These are phyloP conservation scores for Amanita jacksonii DNA, from an alignment of 768 basidiomycete genomes.

Conservation along the genomic window DNA sequence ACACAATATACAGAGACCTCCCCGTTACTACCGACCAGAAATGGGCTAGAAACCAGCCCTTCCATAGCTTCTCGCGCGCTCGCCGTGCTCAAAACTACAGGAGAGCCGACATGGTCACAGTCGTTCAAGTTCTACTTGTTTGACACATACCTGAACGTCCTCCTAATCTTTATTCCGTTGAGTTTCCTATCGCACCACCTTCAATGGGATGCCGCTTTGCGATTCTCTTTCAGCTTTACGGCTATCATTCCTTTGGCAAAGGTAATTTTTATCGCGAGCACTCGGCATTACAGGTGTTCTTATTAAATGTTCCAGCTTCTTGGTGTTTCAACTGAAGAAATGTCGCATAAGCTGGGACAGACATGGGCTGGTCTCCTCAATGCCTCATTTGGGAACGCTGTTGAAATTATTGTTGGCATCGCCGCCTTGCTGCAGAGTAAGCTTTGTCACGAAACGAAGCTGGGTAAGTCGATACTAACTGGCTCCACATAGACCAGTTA, in stretches of 20 bases:
- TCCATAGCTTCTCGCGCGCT: constrained; percentile 25
- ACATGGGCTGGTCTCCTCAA: constrained; percentile 84
- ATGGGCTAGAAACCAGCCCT: constrained; percentile 14
- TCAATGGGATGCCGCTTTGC: constrained; percentile 68
- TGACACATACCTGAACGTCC: constrained; percentile 61
- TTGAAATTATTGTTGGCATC: constrained; percentile 85
- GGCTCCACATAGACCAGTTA: constrained; percentile 47
- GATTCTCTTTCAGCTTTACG: constrained; percentile 67
- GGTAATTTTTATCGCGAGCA: constrained; percentile 28
- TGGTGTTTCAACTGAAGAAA: constrained; percentile 75
- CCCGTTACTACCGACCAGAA: constrained; percentile 38
- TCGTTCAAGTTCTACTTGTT: constrained; percentile 57
- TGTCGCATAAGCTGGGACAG: constrained; percentile 70
- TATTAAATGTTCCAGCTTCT: constrained; percentile 37
- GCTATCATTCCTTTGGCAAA: constrained; percentile 85
- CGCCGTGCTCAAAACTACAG: constrained; percentile 43
- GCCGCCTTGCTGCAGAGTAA: constrained; percentile 73
- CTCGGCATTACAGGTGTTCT: not conserved
- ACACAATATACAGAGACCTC: constrained; percentile 31
- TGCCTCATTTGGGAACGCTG: constrained; percentile 76
- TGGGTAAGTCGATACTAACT: constrained; percentile 3
- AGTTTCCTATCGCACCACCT: constrained; percentile 53
- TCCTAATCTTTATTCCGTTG: constrained; percentile 76
- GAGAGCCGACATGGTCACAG: constrained; percentile 48
- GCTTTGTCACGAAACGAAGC: not conserved